Base-by-base conservation (phyloP, 2,329 filamentous ascomycete genomes). In the Cytospora schulzeri region DNA sequence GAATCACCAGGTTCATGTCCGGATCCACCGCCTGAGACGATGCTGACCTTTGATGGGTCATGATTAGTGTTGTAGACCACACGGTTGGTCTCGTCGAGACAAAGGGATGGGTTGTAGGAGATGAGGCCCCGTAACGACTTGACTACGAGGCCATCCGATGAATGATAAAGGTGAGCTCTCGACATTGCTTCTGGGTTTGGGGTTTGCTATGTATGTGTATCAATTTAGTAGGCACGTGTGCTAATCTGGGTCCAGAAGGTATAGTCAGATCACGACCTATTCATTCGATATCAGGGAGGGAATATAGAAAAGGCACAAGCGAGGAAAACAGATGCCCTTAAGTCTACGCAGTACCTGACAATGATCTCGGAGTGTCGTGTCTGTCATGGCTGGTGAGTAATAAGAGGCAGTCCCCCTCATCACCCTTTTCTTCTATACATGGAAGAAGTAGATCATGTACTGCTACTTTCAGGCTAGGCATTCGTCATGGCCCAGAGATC, bases 11-110 rank as follows among this genome's bases (percentile, higher is more conserved):
- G 86, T 70, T 88, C 86, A 73, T 85, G 83, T 53, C 83, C 83
- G 0, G 83, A 85, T 48, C 83, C 83, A 24, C 83, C 83, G n/a
- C 83, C 83, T 28, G 79, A 81, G 72, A 85, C 79, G 71, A 85
- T 75, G 69, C 76, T 78, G 62, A 85, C 82, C 24, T 79, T 79
- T 29, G 77, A 76, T 51, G 69, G 74, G 67, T 80, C 74, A 64
- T 81, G 75, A 11, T 74, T 70, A 1, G 80, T 79, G 70, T 85
- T 78, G 63, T 78, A 83, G 50, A 85, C 80, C 35, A 85, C 81
- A 22, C 81, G 76, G 71, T 85, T 83, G 63, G 77, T 71, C 68
- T 80, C 78, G 67, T 85, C 83, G 1, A 85, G 74, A 9, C 75
- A 76, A 7, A 85, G 77, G 8, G 75, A 76, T 3, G 83, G 80